Evolutionary conservation across 345 rosid species (phyloP).

Genomic region (Acer yangbiense): DNA sequence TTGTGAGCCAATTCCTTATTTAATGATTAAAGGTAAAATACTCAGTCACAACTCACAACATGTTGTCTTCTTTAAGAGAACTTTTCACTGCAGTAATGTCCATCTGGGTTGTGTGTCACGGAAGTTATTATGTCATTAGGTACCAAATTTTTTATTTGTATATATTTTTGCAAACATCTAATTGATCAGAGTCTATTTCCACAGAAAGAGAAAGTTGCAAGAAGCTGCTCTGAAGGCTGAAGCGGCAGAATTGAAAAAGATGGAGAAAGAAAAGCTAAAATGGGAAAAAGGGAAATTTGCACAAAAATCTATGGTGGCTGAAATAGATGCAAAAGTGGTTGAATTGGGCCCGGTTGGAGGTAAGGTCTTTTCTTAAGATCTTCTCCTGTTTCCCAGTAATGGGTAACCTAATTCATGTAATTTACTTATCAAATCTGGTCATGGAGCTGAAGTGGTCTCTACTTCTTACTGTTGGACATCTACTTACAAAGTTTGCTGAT

Average conservation of each 20-base stretch:
- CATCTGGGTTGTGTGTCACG: too few relatives aligned
- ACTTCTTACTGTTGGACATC: slow-evolving; percentile 58
- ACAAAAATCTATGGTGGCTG: slow-evolving; percentile 73
- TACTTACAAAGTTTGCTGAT: slow-evolving; percentile 80
- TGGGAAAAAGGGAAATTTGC: slow-evolving; percentile 96
- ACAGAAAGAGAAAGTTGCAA: slow-evolving; percentile 77
- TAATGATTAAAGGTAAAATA: background rate
- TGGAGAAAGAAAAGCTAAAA: slow-evolving; percentile 74
- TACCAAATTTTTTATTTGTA: slow-evolving; percentile 9
- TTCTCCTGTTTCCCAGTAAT: background rate
- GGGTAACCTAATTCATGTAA: slow-evolving; percentile 16
- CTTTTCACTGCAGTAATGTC: too few relatives aligned
- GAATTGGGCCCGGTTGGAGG: slow-evolving; percentile 85
- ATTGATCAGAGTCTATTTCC: slow-evolving; percentile 27
- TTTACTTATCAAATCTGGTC: slow-evolving; percentile 9
- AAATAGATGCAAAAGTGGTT: slow-evolving; percentile 76
- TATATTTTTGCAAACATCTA: background rate
- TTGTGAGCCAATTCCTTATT: background rate
- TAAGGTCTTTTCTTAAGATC: slow-evolving; percentile 24
- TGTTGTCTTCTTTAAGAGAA: too few relatives aligned
- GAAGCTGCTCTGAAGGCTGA: slow-evolving; percentile 80
- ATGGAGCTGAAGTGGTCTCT: slow-evolving; percentile 30
- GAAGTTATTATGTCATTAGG: slow-evolving; percentile 47
- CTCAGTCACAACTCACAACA: too few relatives aligned
- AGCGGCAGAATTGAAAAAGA: slow-evolving; percentile 70